Base-by-base conservation (phyloP, 1,284 basidiomycete species). In the Ceratobasidium sp. region DNA sequence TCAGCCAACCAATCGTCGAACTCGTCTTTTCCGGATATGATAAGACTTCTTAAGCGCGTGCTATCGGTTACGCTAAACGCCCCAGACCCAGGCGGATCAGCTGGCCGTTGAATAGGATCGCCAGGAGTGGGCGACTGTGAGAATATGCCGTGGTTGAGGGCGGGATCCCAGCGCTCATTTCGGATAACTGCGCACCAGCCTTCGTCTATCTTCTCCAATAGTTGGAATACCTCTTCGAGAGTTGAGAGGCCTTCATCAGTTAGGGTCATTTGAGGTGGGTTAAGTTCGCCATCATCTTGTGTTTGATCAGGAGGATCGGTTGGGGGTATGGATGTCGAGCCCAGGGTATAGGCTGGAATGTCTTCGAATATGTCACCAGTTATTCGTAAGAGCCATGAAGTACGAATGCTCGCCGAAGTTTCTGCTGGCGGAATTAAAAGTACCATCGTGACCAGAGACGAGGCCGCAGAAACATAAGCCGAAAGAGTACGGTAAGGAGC, bases 1-100 rank as follows among this genome's bases (percentile, higher is more conserved):
- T 73, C 71, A 39, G 60, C 71, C 71, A 73, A 28, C 71, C 71
- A 73, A 64, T 73, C 71, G 40, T 73, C 71, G 51, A 73, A 73
- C 42, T 73, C 71, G 60, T 61, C 44, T 28, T 73, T 73, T 7
- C 71, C 71, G 28, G 71, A 73, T 28, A 73, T 23, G 28, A 73
- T 73, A 3, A 73, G 15, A 40, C 71, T 73, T 42, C 71, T 46
- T 33, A 73, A 28, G 20, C 71, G 71, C 18, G 46, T 73, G 58
- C 71, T 42, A 60, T 73, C 71, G 23, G 71, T 73, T 39, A 64
- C 60, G 44, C 71, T 73, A n/a, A 73, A 61, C 44, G 26, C 56
- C 46, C 40, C 28, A 58, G n/a, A 26, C 44, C 23, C 33, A 28
- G 56, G 20, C 53, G 33, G 23, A 28, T 39, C 39, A 40, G 7